These are phyloP conservation scores for Pichia norvegensis DNA, from an alignment of 1,139 yeast genomes.

Conservation along the genomic window DNA sequence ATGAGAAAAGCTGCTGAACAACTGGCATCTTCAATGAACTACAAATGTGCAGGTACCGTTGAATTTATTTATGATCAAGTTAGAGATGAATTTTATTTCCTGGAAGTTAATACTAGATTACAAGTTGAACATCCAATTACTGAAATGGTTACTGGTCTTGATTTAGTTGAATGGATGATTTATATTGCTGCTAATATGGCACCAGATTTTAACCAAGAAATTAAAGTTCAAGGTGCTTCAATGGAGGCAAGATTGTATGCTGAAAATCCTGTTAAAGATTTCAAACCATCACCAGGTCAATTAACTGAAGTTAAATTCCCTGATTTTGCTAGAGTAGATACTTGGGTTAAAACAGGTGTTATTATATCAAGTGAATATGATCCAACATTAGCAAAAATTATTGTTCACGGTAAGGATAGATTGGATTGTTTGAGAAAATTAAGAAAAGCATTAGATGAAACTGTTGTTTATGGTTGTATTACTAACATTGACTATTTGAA, in stretches of 20 bases:
- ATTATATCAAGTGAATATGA: slow-evolving; percentile 87
- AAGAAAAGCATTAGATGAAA: slow-evolving; percentile 75
- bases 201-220: slow-evolving; percentile 58
- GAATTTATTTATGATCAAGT: slow-evolving; percentile 85
- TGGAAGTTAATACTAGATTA: slow-evolving; percentile 92
- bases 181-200: slow-evolving; percentile 83
- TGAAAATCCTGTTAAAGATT: slow-evolving; percentile 91
- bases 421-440: slow-evolving; percentile 72
- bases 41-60: slow-evolving; percentile 95
- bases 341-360: slow-evolving; percentile 92
- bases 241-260: slow-evolving; percentile 97
- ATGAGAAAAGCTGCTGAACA: slow-evolving; percentile 84
- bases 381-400: slow-evolving; percentile 92
- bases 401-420: slow-evolving; percentile 87
- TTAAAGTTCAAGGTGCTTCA: slow-evolving; percentile 71
- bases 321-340: slow-evolving; percentile 82
- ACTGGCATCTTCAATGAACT: slow-evolving; percentile 70
- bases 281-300: slow-evolving; percentile 95
- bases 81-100: slow-evolving; percentile 83
- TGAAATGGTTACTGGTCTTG: slow-evolving; percentile 89
- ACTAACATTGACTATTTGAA: slow-evolving; percentile 87
- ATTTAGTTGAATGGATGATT: slow-evolving; percentile 95
- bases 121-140: slow-evolving; percentile 98
- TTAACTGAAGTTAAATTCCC: slow-evolving; percentile 82
- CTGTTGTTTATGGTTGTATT: slow-evolving; percentile 79